Base-by-base conservation (phyloP, 441 rosid genomes). In the Gossypium schwendimanii region DNA sequence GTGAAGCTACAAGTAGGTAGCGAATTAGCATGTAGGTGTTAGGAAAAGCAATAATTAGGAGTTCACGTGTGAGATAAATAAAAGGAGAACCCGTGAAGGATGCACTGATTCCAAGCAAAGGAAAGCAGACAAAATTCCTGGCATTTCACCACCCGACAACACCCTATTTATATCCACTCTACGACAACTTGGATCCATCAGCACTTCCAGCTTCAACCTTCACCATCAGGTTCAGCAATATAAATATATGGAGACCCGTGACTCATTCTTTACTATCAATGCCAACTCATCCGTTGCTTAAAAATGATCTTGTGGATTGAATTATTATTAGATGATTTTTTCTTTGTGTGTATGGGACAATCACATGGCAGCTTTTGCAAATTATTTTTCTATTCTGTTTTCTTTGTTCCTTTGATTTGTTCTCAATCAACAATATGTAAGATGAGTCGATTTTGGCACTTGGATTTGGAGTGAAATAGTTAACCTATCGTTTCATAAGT, bases 231-330 rank as follows among this genome's bases (percentile, higher is more conserved):
- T 70, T 53, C n/a, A 23, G 14, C 52, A 53, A 70, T 64, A n/a
- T 21, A 26, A 72, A 7, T 69, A 41, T 78, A 61, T n/a, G 47
- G 57, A 54, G 74, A 76, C 86, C 85, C 85, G 86, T 81, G 84
- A 82, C 65, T 6, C 54, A 36, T 55, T 44, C 54, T 58, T 47
- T 39, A 59, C 9, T 9, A 20, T 45, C 17, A 31, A 21, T 26
- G 44, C 60, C 61, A 68, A 52, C 72, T 26, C 72, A 68, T 53
- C 55, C 8, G 2, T 59, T n/a, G 47, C 12, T 28, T 3, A 17
- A 14, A 59, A 3, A 26, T 23, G 21, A 24, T 7, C 0, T 49
- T 24, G 58, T 24, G 41, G 57, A 45, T 47, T 23, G 8, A 14
- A 18, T 49, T 49, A 28, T 28, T 28, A 28, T 28, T 4, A 4